Base-by-base conservation (phyloP, 768 basidiomycete genomes). In the Tubosaeta brunneosetosa region DNA sequence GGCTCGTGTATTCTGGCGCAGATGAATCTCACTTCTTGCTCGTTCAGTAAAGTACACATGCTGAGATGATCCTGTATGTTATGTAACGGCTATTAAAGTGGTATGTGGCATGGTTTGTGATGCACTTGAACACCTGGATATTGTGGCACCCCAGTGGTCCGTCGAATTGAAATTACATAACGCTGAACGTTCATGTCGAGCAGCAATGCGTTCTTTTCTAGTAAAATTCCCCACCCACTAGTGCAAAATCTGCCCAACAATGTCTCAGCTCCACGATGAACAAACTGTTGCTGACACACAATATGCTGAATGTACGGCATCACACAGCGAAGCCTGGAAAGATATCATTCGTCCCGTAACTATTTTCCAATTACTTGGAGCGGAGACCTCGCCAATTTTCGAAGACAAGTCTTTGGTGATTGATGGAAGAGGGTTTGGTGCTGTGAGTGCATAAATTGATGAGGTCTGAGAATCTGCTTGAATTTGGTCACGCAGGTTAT, bases 1-100 rank as follows among this genome's bases (percentile, higher is more conserved):
- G 94, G 0, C 71, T 80, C 56, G 76, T 94, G 51, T 97, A 80
- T 68, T 86, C 81, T 49, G 91, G 90, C 1, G 79, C 84, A 37
- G 86, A 93, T 61, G 91, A 93, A 56, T 86, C 80, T n/a, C 89
- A 91, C 61, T 87, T 83, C 67, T 72, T 77, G 33, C 64, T 87
- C 9, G 45, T 46, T 47, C 33, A 42, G 81, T 81, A 47, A 77
- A 61, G 66, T 53, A 32, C 13, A 42, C 19, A 10, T 42, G n/a
- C 41, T 17, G 17, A 26, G 8, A 22, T 37, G 33, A 29, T 31
- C 6, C 25, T 47, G 43, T 53, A 45, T 19, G 22, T 22, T 50
- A 43, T 50, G 13, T 44, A 26, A 44, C 50, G 27, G n/a, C 12
- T 43, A 45, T 40, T 45, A 42, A 16, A n/a, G n/a, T n/a, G n/a